These are phyloP conservation scores for Pyrus communis DNA, from an alignment of 306 rosid genomes.

Conservation along the genomic window DNA sequence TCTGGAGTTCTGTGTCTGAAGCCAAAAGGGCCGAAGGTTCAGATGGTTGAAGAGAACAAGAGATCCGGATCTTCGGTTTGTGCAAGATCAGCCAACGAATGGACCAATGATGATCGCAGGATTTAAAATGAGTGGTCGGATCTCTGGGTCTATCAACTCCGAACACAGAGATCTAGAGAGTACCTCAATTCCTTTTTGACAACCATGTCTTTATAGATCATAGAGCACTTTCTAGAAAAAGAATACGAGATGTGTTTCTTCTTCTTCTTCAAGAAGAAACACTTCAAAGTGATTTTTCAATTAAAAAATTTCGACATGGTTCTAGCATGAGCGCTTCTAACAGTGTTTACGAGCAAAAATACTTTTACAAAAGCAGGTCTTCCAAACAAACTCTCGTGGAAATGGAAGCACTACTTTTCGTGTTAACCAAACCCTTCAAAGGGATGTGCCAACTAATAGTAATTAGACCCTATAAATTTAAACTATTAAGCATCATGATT, in stretches of 20 bases:
- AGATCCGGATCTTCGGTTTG: too few species aligned
- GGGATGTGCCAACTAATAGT: constrained; percentile 26
- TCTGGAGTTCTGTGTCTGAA: too few species aligned
- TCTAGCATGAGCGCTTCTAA: too few species aligned
- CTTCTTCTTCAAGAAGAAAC: not conserved
- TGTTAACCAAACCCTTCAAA: constrained; percentile 17
- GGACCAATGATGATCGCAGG: too few species aligned
- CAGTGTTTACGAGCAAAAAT: too few species aligned
- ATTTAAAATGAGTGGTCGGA: too few species aligned
- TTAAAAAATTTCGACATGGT: too few species aligned
- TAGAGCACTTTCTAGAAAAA: not conserved
- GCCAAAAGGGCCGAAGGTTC: fast-evolving
- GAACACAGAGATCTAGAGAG: too few species aligned
- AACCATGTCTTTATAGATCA: not conserved
- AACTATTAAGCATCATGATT: constrained; percentile 49
- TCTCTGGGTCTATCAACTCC: fast-evolving
- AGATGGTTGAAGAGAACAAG: too few species aligned
- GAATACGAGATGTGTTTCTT: not conserved
- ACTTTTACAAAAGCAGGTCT: not conserved
- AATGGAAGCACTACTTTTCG: not conserved
- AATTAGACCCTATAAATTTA: constrained; percentile 32
- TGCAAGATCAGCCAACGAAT: too few species aligned
- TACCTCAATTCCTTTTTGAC: too few species aligned
- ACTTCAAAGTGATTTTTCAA: not conserved
- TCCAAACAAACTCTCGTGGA: not conserved